These are phyloP conservation scores for Penicillium alfredii DNA, from an alignment of 495 filamentous ascomycete species.

Conservation along the genomic window DNA sequence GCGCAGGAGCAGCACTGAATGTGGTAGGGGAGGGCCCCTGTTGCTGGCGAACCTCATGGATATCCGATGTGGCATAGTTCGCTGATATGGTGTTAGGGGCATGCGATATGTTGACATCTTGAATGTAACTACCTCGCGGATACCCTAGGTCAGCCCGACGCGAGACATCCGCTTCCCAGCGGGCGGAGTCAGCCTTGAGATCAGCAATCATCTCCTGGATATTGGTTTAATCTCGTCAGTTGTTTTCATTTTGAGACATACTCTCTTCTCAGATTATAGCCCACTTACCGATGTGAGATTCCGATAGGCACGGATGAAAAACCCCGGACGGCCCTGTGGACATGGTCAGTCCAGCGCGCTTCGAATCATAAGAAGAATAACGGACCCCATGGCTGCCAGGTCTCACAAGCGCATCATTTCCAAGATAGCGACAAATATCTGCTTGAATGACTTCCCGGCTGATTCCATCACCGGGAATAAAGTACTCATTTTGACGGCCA, in stretches of 20 bases:
- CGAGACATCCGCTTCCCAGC: conserved; percentile 70
- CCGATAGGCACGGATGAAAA: conserved; percentile 82
- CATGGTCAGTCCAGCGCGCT: conserved; percentile 27
- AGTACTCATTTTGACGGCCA: conserved; percentile 72
- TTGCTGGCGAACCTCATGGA: conserved; percentile 35
- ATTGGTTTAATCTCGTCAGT: too few species aligned
- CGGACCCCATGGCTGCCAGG: conserved; percentile 77
- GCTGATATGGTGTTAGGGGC: conserved; percentile 33
- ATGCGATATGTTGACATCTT: conserved; percentile 37
- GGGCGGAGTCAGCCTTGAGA: conserved; percentile 71
- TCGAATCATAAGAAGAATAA: conserved; percentile 12
- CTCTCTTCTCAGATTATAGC: not conserved
- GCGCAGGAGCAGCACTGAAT: conserved; percentile 35
- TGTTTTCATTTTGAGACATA: conserved; percentile 3
- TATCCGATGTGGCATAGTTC: conserved; percentile 30
- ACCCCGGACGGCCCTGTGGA: conserved; percentile 62
- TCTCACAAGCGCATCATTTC: conserved; percentile 83
- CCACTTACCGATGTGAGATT: conserved; percentile 78
- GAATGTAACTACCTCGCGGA: conserved; percentile 42
- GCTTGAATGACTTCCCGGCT: conserved; percentile 90
- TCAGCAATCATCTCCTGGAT: conserved; percentile 81
- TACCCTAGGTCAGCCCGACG: conserved; percentile 44
- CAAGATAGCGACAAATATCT: conserved; percentile 91
- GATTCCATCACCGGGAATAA: conserved; percentile 83
- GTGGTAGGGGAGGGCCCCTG: conserved; percentile 35